Percentiles rank a stretch among this genome's conserved stretches.
Conservation (phyloP, 139 green algal species). For the Micractinium conductrix region DNA sequence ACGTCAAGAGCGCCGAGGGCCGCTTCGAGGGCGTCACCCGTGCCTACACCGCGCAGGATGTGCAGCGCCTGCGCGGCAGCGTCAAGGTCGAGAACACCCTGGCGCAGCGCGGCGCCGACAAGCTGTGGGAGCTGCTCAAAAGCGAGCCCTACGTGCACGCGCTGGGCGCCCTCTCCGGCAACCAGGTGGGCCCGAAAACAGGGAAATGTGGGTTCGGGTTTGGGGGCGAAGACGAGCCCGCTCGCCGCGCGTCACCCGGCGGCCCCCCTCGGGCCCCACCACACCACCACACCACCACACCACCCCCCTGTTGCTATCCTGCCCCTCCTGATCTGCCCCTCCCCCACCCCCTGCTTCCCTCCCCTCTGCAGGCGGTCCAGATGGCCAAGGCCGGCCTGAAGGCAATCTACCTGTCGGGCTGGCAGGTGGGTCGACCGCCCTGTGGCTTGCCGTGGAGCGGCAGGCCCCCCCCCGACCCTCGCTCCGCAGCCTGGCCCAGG, state of each 20-base stretch:
- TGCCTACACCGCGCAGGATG: slow-evolving; percentile 60
- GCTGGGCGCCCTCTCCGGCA: slow-evolving; percentile 78
- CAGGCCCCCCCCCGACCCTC: no score
- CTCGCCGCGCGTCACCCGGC: no score
- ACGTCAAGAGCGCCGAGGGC: slow-evolving; percentile 19
- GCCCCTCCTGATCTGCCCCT: not conserved
- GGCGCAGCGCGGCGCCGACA: slow-evolving; percentile 68
- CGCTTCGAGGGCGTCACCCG: slow-evolving; percentile 50
- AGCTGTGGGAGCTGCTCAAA: slow-evolving; percentile 81
- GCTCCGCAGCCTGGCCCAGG: not conserved
- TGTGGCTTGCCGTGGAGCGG: no score
- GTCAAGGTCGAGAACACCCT: slow-evolving; percentile 76
- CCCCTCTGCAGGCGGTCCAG: slow-evolving; percentile 43
- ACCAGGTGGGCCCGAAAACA: slow-evolving; percentile 58
- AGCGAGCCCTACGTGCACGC: slow-evolving; percentile 75
- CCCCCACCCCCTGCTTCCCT: not conserved
- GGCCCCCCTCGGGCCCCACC: no score
- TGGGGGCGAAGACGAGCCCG: no score
- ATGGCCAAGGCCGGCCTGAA: slow-evolving; percentile 77
- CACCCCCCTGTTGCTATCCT: not conserved
- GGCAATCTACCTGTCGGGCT: slow-evolving; percentile 92
- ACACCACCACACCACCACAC: no score
- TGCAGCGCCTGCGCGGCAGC: slow-evolving; percentile 73
- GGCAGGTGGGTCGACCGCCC: slow-evolving; percentile 61
- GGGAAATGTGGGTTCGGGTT: no score